A percentile compares a stretch with the other conserved stretches of the same genome.
phyloP scores from a whole-genome alignment of 768 basidiomycete genomes.

The Suillus subalutaceus region DNA sequence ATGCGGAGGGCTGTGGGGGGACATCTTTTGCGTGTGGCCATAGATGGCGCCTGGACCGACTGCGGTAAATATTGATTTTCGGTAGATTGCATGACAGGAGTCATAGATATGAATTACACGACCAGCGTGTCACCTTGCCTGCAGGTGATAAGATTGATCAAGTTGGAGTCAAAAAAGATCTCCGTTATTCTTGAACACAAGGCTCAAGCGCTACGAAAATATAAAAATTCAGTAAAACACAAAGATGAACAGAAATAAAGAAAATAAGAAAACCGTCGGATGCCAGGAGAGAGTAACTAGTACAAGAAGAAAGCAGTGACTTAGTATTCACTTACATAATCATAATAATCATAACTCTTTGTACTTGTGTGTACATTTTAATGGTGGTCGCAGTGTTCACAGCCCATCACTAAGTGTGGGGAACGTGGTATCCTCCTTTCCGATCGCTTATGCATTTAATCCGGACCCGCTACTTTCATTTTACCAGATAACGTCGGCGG shows the following conservation, averaged over 20 bases:
- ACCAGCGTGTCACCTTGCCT: constrained; percentile 34
- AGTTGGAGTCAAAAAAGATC: constrained; percentile 14
- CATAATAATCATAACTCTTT: constrained; percentile 12
- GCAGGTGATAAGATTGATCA: constrained; percentile 17
- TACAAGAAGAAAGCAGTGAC: neutral
- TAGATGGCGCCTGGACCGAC: constrained; percentile 32
- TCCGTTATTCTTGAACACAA: constrained; percentile 6
- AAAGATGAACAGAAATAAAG: constrained; percentile 22
- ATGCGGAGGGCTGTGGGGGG: constrained; percentile 62
- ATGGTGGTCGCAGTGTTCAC: neutral
- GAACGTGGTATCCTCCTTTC: constrained; percentile 6
- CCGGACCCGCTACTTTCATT: constrained; percentile 4
- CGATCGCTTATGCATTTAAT: neutral
- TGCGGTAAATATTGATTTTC: constrained; percentile 27
- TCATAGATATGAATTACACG: constrained; percentile 36
- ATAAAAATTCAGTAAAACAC: constrained; percentile 17
- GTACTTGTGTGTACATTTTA: constrained; percentile 6
- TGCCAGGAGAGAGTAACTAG: neutral
- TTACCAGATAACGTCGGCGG: constrained; percentile 7
- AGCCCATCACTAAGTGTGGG: neutral
- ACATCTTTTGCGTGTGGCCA: constrained; percentile 50
- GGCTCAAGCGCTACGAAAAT: constrained; percentile 23
- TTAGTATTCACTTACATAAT: constrained; percentile 9
- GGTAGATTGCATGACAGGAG: constrained; percentile 32
- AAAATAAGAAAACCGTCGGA: constrained; percentile 17